Base-by-base conservation (phyloP, 1,139 yeast species). In the Kurtzmaniella quercitrusa region DNA sequence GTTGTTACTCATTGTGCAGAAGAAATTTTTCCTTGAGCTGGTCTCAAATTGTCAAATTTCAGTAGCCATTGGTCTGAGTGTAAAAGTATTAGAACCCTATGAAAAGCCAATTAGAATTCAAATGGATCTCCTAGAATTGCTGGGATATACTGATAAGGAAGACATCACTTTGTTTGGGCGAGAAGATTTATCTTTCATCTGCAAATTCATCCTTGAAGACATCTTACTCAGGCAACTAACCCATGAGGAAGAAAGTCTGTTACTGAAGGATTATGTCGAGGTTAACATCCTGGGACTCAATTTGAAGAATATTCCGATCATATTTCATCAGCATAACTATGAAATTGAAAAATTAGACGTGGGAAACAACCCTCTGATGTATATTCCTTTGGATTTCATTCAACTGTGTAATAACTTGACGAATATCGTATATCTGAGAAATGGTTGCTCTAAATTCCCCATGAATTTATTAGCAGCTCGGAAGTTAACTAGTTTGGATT, bases 341-440 rank as follows among this genome's bases (percentile, higher is more conserved):
- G 94, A 88, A 51, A 87, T 91, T 47, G 89, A 85, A 52, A 77
- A 83, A 52, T 72, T 91, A 50, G 93, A 91, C 60, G 91, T 89
- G 14, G 86, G 95, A 1, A 82, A 86, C 50, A 91, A 91, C 59
- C 95, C 96, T 6, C 85, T 95, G 18, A 84, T 91, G 43, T 80
- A 82, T 46, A 70, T 91, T 29, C 96, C 97, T 0, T 66, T 81
- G 46, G 96, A 90, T 59, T 90, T 90, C 58, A 82, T 90, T 52
- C 95, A 89, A 58, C 81, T 88, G 24, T 85, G 96, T 52, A 75
- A 80, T 41, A 86, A 86, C 55, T 69, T 91, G 51, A 75, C 78
- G 27, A 77, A 80, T 45, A 72, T 90, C 47, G 75, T 81, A 44
- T 88, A 82, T 68, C 80, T 88, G 1, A 74, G 81, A 48, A 86